These are phyloP conservation scores for Cytospora piceae DNA, from an alignment of 2,329 filamentous ascomycete genomes.

Conservation along the genomic window DNA sequence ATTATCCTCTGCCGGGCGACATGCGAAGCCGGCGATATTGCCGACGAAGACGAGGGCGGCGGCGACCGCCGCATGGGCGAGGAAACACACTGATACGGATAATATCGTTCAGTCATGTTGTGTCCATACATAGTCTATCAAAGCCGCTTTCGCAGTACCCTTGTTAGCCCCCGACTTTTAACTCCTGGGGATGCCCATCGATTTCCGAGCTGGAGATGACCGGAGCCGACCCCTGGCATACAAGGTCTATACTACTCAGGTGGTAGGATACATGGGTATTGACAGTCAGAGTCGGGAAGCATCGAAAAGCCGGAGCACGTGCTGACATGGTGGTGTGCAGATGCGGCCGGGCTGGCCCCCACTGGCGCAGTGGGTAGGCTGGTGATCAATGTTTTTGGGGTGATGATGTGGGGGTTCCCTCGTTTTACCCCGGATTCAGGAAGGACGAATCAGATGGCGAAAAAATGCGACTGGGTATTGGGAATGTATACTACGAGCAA, in stretches of 20 bases:
- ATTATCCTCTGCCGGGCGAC: background rate
- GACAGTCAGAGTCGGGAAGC: background rate
- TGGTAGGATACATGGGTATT: background rate
- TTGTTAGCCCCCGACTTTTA: conserved; percentile 7
- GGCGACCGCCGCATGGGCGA: background rate
- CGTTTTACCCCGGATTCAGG: conserved; percentile 20
- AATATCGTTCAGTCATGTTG: conserved; percentile 7
- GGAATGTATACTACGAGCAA: background rate
- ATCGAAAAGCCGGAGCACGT: background rate
- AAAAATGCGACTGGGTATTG: background rate
- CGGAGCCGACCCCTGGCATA: conserved; percentile 21
- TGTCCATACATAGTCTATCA: background rate
- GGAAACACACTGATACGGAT: conserved; percentile 8
- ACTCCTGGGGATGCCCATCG: background rate
- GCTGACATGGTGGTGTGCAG: background rate
- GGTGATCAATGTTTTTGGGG: background rate
- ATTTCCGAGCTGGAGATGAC: conserved; percentile 25
- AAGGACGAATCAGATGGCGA: background rate
- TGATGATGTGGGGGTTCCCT: conserved; percentile 19
- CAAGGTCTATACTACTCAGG: background rate
- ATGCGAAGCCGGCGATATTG: conserved; percentile 1
- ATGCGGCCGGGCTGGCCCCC: no score
- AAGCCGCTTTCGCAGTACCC: conserved; percentile 25
- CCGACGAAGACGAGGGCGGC: conserved; percentile 5
- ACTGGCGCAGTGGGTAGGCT: no score